Conservation (phyloP, 2,329 filamentous ascomycete genomes). For the Xylariomycetidae sp. region DNA sequence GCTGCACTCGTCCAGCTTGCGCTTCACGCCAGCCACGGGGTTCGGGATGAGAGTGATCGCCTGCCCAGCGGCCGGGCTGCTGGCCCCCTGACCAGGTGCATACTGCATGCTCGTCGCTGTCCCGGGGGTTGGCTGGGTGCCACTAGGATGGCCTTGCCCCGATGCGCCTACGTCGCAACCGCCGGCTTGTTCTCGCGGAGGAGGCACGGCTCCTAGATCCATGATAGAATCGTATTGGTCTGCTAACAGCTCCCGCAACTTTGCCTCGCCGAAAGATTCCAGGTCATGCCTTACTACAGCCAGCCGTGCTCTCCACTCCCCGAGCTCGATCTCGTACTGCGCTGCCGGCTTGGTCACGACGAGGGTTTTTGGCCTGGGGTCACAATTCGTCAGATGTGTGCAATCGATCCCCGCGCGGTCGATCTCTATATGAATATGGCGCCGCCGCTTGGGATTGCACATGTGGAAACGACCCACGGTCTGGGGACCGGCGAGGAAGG, state of each 20-base stretch:
- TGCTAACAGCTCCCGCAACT: constrained; percentile 9
- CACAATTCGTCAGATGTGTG: constrained; percentile 12
- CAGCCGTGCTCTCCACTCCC: constrained; percentile 5
- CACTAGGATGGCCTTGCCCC: background rate
- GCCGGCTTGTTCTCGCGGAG: constrained; percentile 4
- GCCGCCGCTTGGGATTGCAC: constrained; percentile 10
- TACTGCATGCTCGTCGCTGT: background rate
- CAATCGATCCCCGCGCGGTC: constrained; percentile 12
- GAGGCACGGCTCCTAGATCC: constrained; percentile 9
- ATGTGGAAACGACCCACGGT: constrained; percentile 9
- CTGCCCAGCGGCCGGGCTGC: background rate
- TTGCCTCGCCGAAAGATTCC: constrained; percentile 11
- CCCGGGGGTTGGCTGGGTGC: too few relatives aligned
- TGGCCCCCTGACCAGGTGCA: background rate
- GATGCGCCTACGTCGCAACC: background rate
- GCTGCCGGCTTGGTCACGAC: constrained; percentile 21
- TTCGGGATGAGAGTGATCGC: background rate
- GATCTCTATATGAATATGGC: constrained; percentile 17
- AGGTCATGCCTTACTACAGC: constrained; percentile 6
- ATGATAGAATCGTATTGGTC: constrained; percentile 11
- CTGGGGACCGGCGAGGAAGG: constrained; percentile 18
- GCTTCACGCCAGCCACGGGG: constrained; percentile 9
- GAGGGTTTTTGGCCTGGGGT: constrained; percentile 9
- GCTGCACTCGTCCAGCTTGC: constrained; percentile 14
- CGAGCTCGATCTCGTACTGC: background rate